Conservation (phyloP, 306 rosid species). For the Bauhinia variegata region DNA sequence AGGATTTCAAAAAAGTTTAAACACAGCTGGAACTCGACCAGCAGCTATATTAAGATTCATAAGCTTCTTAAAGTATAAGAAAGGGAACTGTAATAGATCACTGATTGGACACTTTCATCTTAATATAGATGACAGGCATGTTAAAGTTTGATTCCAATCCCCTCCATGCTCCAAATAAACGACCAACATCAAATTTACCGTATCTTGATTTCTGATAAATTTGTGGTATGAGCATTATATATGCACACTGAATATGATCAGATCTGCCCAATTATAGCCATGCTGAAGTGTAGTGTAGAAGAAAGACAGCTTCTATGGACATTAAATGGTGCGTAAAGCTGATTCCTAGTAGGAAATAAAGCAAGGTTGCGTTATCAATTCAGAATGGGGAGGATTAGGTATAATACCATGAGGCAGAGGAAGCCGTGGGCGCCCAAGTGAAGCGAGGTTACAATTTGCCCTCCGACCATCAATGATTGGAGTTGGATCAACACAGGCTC, state of each 20-base stretch:
- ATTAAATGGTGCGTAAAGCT: background rate
- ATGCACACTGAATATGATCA: constrained; percentile 1
- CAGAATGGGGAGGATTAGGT: background rate
- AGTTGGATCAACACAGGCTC: constrained; percentile 89
- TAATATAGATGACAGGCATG: constrained; percentile 15
- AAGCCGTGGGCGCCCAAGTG: constrained; percentile 83
- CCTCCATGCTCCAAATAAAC: background rate
- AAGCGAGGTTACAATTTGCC: constrained; percentile 93
- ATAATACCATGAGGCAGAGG: constrained; percentile 65
- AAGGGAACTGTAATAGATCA: background rate
- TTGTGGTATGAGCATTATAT: background rate
- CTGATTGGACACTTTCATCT: background rate
- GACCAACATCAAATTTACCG: background rate
- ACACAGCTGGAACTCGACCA: constrained; percentile 16
- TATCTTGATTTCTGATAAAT: background rate
- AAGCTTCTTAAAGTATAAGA: background rate
- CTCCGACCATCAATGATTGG: constrained; percentile 94
- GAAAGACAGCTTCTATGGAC: background rate
- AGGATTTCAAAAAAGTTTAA: constrained; percentile 3
- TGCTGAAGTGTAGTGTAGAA: background rate
- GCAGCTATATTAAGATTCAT: background rate
- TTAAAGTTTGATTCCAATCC: constrained; percentile 18
- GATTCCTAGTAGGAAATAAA: background rate
- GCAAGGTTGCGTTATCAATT: background rate
- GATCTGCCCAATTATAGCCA: background rate